Percentiles rank a stretch among this genome's conserved stretches.
phyloP scores from a whole-genome alignment of 495 filamentous ascomycete species.

The Immersiella caudata region DNA sequence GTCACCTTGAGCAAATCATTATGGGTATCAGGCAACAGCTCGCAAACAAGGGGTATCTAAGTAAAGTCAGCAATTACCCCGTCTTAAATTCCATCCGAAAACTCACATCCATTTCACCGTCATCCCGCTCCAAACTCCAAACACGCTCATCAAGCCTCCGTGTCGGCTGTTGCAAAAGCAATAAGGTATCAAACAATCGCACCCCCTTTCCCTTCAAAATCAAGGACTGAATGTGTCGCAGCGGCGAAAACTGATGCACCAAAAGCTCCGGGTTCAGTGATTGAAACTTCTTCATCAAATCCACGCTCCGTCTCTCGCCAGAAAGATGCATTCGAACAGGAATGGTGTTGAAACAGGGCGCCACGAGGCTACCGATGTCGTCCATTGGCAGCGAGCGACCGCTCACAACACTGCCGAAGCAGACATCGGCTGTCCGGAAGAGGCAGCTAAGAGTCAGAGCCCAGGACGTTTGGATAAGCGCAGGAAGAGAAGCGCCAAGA shows the following conservation, averaged over 20 bases:
- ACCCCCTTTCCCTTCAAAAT: constrained; percentile 31
- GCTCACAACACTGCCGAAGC: constrained; percentile 79
- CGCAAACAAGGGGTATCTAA: constrained; percentile 66
- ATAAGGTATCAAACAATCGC: constrained; percentile 72
- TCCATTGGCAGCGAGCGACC: constrained; percentile 68
- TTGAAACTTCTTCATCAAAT: constrained; percentile 59
- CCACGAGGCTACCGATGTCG: constrained; percentile 69
- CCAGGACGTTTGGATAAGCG: constrained; percentile 71
- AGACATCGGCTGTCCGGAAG: constrained; percentile 62
- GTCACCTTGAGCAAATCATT: constrained; percentile 30
- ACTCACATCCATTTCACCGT: constrained; percentile 74
- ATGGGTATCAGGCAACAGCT: constrained; percentile 55
- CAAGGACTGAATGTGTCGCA: constrained; percentile 62
- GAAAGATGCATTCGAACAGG: constrained; percentile 67
- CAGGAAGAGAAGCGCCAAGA: constrained; percentile 62
- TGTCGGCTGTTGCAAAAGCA: constrained; percentile 67
- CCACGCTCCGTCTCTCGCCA: constrained; percentile 46
- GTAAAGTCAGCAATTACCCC: constrained; percentile 9
- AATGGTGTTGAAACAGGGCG: constrained; percentile 88
- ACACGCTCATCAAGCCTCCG: constrained; percentile 56
- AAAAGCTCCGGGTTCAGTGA: constrained; percentile 58
- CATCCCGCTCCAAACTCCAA: constrained; percentile 68
- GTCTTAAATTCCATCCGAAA: not conserved
- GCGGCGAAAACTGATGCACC: constrained; percentile 67
- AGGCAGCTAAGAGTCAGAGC: constrained; percentile 58